A percentile compares a stretch with the other conserved stretches of the same genome.
These are phyloP conservation scores for Seiridium unicorne DNA, from an alignment of 2,329 filamentous ascomycete genomes.

Conservation along the genomic window DNA sequence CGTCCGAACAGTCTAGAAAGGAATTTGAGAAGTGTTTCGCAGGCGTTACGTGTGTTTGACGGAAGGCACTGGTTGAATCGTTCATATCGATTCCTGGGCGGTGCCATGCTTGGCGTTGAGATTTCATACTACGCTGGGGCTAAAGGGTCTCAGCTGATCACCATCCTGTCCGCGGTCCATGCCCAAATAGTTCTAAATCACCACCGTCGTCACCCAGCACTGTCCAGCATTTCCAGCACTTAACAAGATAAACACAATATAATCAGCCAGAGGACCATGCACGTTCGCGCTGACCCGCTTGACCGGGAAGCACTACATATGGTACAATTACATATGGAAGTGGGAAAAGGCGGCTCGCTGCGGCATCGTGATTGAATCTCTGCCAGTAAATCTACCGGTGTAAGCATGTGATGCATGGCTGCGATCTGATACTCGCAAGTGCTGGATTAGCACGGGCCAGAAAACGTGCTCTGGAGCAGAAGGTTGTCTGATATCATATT, in stretches of 20 bases:
- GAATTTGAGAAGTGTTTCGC: neutral
- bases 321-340: constrained; percentile 10
- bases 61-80: neutral
- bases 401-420: too few species aligned
- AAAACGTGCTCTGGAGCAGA: too few species aligned
- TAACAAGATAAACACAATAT: neutral
- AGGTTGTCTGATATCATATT: too few species aligned
- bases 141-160: too few species aligned
- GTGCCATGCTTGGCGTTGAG: neutral
- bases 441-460: too few species aligned
- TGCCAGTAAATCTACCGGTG: too few species aligned
- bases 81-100: neutral
- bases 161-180: too few species aligned
- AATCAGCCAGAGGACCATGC: neutral
- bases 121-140: too few species aligned
- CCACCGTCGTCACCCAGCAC: too few species aligned
- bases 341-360: constrained; percentile 19
- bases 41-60: neutral
- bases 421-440: too few species aligned
- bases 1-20: neutral
- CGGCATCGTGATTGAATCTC: constrained; percentile 18
- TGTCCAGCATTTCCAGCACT: too few species aligned
- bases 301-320: neutral
- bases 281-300: neutral
- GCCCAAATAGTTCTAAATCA: too few species aligned